phyloP scores from a whole-genome alignment of 208 protist species.

The Herpetomonas tarakana region DNA sequence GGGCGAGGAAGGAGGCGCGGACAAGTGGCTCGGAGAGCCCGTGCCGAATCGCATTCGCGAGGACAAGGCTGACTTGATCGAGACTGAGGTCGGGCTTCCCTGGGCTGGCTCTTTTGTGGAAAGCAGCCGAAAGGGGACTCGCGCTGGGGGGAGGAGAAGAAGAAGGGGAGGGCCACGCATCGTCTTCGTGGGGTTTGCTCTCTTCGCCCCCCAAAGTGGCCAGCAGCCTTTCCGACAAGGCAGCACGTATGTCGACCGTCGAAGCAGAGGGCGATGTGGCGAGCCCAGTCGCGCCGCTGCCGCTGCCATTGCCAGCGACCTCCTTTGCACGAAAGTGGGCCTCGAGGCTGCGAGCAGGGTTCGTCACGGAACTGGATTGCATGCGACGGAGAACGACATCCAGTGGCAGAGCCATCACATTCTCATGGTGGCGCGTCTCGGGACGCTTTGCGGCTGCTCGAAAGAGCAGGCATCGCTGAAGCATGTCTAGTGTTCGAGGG shows the following conservation, averaged over 20 bases:
- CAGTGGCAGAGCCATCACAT: conserved; percentile 39
- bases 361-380: conserved; percentile 69
- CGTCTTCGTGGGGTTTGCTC: not conserved
- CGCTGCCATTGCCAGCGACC: not conserved
- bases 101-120: conserved; percentile 17
- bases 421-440: conserved; percentile 2
- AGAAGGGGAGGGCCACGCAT: too few relatives aligned
- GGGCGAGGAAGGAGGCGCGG: not conserved
- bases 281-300: not conserved
- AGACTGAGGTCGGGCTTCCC: conserved; percentile 19
- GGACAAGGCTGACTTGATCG: conserved; percentile 52
- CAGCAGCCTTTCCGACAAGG: not conserved
- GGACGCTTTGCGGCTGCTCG: not conserved
- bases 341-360: conserved; percentile 58
- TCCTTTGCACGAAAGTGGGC: conserved; percentile 45
- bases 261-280: not conserved
- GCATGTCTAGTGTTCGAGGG: conserved; percentile 2
- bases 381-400: conserved; percentile 72
- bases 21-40: conserved; percentile 22
- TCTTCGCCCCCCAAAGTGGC: not conserved
- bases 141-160: too few relatives aligned
- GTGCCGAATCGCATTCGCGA: conserved; percentile 67
- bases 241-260: not conserved
- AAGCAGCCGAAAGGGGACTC: too few relatives aligned
- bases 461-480: conserved; percentile 1